Base-by-base conservation (phyloP, 2,329 filamentous ascomycete genomes). In the Amphichorda felina region DNA sequence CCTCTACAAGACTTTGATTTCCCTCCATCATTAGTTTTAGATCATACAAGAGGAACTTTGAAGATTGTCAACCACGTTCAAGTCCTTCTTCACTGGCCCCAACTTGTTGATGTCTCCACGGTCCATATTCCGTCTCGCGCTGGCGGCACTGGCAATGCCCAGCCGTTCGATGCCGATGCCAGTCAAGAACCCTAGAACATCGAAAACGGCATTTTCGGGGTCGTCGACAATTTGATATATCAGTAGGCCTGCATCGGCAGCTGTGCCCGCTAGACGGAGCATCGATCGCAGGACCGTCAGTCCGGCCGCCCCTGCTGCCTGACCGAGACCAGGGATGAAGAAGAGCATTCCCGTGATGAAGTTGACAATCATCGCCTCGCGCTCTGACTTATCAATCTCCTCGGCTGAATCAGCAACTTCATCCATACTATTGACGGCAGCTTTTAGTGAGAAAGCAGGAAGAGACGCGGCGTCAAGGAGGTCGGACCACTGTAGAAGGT, bases 291-390 rank as follows among this genome's bases (percentile, higher is more conserved):
- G 25, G 14, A 42, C 32, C 17, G 26, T 24, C 38, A 45, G 25
- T 16, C 33, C 33, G 4, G 42, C 33, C 24, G 35, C 43, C 4
- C 41, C 40, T 15, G 62, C 41, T 2, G 61, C 63, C 39, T 68
- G 63, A 30, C 65, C 67, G 11, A 69, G 41, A 39, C 70, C 63
- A 15, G 69, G 68, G 21, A 71, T 53, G 19, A 72, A 51, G 27
- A 67, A 64, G 35, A 73, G 54, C 30, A 64, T 26, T 35, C 64
- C 63, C 38, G 63, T 59, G 34, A 70, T 42, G 22, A 63, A 50
- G 28, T 36, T 40, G 33, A 47, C 33, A 37, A 55, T 51, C 25
- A 54, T 41, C 17, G 28, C 34, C 30, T 45, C 30, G 17, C 42
- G 33, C 30, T 48, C 33, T 14, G 35, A 26, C 31, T 44, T 40